Evolutionary conservation across 78 protist genomes (phyloP), one percentile per base, ranked within the genome.

Genomic region (Dictyostelium purpureum): DNA sequence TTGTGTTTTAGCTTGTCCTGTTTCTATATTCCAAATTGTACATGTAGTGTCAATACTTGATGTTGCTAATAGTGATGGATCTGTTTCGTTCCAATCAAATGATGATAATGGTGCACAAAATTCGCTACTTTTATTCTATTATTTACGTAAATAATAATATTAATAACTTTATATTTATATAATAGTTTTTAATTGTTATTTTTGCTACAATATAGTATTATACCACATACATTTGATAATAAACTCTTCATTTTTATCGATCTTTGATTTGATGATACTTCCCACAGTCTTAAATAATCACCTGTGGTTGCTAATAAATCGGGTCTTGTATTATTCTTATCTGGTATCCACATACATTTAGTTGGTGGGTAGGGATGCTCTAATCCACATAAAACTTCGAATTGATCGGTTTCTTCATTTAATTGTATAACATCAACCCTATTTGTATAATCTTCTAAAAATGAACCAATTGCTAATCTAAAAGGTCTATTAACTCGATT

Each of bases 31-130:
- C 99, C 99, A 99, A 35, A 98, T 96, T 6, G 99, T 97, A 88
- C 99, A 98, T 0, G 99, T 98, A 19, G 97, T 97, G 83, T 97
- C 98, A 52, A 96, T 97, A 77, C 94, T 66, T 2, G 98, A 91
- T 6, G 99, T 98, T 71, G 98, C 99, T 26, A 99, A 47, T 5
- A 97, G 59, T 73, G 89, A 11, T 2, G 98, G 98, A 87, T 97
- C 97, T 28, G 87, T 49, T 49, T 85, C 94, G 85, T 97, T 97
- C 99, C 99, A 99, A 93, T 99, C 99, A 75, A 98, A 98, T 31
- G 98, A 96, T 18, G 99, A 98, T 42, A 99, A 88, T 35, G 99
- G 99, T 33, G 99, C 99, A 59, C 99, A 98, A 76, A 94, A 97
- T 56, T 98, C 99, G 24, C 95, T 77, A 73, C 89, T 88, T 80